Evolutionary conservation across 768 basidiomycete genomes (phyloP).

Genomic region (Termitomyces sp.): DNA sequence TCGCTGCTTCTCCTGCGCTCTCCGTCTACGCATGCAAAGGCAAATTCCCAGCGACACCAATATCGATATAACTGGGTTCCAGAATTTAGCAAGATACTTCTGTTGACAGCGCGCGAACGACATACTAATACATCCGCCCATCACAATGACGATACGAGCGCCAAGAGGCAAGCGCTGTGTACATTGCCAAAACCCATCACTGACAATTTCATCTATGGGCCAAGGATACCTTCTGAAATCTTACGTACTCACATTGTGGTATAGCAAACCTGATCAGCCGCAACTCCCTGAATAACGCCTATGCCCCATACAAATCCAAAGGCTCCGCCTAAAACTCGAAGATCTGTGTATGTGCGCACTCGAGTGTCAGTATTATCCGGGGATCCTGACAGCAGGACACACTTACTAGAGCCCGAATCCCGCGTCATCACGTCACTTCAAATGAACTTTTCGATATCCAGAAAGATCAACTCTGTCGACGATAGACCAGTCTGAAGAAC

Average conservation of each 20-base stretch:
- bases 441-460: conserved; percentile 3
- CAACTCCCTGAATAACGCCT: conserved; percentile 14
- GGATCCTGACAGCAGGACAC: neutral
- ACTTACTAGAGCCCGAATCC: conserved; percentile 8
- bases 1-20: conserved; percentile 4
- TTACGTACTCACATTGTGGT: conserved; percentile 11
- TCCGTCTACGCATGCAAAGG: conserved; percentile 10
- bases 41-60: conserved; percentile 10
- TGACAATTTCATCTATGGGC: neutral
- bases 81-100: neutral
- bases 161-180: conserved; percentile 12
- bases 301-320: conserved; percentile 10
- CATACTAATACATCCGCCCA: conserved; percentile 12
- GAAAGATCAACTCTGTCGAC: conserved; percentile 12
- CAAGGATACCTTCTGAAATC: neutral
- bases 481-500: conserved; percentile 13
- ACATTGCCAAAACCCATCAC: conserved; percentile 15
- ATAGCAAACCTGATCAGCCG: conserved; percentile 17
- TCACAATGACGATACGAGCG: conserved; percentile 14
- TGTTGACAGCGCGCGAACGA: neutral
- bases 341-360: conserved; percentile 1
- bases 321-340: conserved; percentile 11
- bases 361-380: neutral
- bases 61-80: conserved; percentile 5
- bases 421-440: conserved; percentile 8